These are phyloP conservation scores for Cenococcum geophilum DNA, from an alignment of 495 filamentous ascomycete species.

Conservation along the genomic window DNA sequence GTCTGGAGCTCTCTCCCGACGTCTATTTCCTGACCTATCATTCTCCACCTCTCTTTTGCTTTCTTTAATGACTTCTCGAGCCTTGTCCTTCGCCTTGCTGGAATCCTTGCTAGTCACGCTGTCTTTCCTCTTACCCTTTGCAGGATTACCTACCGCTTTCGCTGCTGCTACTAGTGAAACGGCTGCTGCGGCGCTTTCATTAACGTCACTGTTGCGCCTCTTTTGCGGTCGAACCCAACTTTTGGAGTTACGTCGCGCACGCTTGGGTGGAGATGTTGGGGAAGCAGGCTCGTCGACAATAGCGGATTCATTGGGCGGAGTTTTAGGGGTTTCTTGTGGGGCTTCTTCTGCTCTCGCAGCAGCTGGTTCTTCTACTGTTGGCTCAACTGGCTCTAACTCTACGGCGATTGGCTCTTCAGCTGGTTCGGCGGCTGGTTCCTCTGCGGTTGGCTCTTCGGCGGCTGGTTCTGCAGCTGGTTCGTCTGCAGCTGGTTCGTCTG, in stretches of 20 bases:
- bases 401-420: slow-evolving; percentile 3
- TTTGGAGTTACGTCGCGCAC: slow-evolving; percentile 17
- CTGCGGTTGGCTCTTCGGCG: neutral
- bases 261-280: slow-evolving; percentile 11
- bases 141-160: slow-evolving; percentile 18
- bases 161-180: slow-evolving; percentile 17
- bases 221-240: slow-evolving; percentile 10
- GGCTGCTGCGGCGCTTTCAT: slow-evolving; percentile 7
- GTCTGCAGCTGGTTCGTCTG: neutral
- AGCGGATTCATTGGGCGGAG: slow-evolving; percentile 23
- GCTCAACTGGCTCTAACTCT: neutral
- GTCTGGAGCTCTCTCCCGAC: slow-evolving; percentile 19
- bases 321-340: slow-evolving; percentile 7
- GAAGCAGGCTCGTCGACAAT: slow-evolving; percentile 8
- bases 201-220: slow-evolving; percentile 25
- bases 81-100: slow-evolving; percentile 2
- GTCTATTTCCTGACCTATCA: slow-evolving; percentile 15
- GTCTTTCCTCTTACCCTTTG: slow-evolving; percentile 19
- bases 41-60: slow-evolving; percentile 14
- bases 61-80: neutral
- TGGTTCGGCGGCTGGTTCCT: neutral
- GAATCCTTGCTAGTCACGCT: slow-evolving; percentile 22
- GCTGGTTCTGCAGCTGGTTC: slow-evolving; percentile 1
- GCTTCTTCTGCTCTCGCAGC: neutral
- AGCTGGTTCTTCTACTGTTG: neutral